Percentiles rank a stretch among this genome's conserved stretches.
These are phyloP conservation scores for Triticum turgidum DNA, from an alignment of 176 grass and related monocot genomes.

Conservation along the genomic window DNA sequence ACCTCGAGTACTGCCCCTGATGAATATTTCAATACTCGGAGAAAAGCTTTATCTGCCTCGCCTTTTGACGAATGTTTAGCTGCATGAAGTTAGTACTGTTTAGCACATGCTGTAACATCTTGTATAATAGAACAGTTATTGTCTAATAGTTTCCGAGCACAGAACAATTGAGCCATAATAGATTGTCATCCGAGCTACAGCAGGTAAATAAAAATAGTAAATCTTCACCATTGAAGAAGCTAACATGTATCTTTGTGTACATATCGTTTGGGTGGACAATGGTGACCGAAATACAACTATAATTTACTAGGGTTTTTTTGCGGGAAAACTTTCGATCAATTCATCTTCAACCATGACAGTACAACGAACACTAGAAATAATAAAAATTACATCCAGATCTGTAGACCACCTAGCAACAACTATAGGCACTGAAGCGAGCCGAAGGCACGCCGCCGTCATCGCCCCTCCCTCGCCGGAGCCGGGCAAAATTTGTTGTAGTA, in stretches of 20 bases:
- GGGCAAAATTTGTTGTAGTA: no score
- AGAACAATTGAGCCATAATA: neutral
- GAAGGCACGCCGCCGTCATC: no score
- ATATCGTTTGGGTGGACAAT: neutral
- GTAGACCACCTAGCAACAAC: no score
- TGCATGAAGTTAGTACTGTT: constrained; percentile 46
- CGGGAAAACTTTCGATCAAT: no score
- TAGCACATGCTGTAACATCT: constrained; percentile 18
- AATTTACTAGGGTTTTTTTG: no score
- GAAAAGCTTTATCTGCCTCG: constrained; percentile 72
- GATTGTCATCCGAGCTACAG: neutral
- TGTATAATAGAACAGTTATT: constrained; percentile 4
- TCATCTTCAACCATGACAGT: no score
- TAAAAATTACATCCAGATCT: no score
- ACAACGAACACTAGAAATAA: no score
- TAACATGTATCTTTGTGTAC: neutral
- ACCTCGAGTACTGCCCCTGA: constrained; percentile 98
- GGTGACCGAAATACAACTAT: neutral
- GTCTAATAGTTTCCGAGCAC: neutral
- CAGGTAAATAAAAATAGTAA: constrained; percentile 6
- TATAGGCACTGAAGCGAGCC: no score
- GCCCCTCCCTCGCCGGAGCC: no score
- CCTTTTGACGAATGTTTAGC: constrained; percentile 77
- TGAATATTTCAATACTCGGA: constrained; percentile 95
- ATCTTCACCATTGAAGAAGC: neutral